Evolutionary conservation across 2,329 filamentous ascomycete genomes (phyloP), one percentile per base, ranked within the genome.

Genomic region (Botrytis tulipae): DNA sequence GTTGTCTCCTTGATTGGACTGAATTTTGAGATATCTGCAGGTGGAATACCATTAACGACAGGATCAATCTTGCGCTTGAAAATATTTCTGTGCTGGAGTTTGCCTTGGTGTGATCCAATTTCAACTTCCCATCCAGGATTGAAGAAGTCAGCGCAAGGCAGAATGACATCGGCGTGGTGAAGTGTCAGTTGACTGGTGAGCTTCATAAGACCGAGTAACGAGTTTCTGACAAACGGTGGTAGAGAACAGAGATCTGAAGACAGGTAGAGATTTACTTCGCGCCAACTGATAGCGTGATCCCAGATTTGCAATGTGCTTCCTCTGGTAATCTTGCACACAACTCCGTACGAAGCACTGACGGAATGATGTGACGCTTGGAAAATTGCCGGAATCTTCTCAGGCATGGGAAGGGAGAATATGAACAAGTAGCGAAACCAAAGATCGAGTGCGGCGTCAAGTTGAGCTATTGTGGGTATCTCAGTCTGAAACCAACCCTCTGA

Each of bases 71-170:
- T 90, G 70, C 88, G 84, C 65, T 82, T 83, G 82, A 89, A 90
- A 14, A 84, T 83, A 73, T 88, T 88, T 74, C 87, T 85, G 77
- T 88, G 87, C 72, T 87, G 85, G 59, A 89, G 83, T 25, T 83
- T 83, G 29, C 88, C 88, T 76, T 89, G 85, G 72, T 85, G 84
- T 20, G 87, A 89, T 57, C 88, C 88, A 40, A 90, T 87, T 76
- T 90, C 88, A 6, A 87, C 84, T 77, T 90, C 88, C 88, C 88
- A 90, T 68, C 87, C 87, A 1, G 88, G 88, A 76, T 90, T 90
- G 82, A 90, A 90, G 80, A 89, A 88, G 76, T 89, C 88, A 59
- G 85, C 84, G 78, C 84, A 88, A 12, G 87, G 86, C n/a, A 87
- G 81, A 70, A 87, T 84, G 54, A 88, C 86, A 79, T 90, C 88